phyloP scores from a whole-genome alignment of 2,329 filamentous ascomycete species.

The Neonectria magnoliae region DNA sequence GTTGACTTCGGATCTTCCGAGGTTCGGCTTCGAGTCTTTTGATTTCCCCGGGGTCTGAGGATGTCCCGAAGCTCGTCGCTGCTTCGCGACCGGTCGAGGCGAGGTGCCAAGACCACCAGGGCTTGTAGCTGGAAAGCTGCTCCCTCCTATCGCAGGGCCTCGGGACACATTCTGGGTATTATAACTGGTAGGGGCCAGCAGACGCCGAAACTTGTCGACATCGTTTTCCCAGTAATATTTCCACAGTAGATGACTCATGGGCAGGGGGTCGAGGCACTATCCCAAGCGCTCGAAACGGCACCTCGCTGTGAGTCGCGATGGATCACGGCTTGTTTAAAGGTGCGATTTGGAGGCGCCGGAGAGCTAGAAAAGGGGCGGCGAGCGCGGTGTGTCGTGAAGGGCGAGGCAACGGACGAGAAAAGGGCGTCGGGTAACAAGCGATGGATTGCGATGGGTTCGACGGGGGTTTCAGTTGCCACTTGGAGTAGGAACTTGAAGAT shows the following conservation, averaged over 20 bases:
- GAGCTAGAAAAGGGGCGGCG: conserved; percentile 25
- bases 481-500: conserved; percentile 20
- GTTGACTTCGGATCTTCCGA: conserved; percentile 78
- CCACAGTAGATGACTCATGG: conserved; percentile 98
- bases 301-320: conserved; percentile 88
- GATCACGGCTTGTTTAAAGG: conserved; percentile 96
- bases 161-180: conserved; percentile 64
- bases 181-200: conserved; percentile 78
- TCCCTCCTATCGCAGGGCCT: conserved; percentile 58
- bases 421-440: conserved; percentile 20
- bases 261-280: conserved; percentile 46
- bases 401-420: not conserved
- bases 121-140: conserved; percentile 49
- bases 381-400: conserved; percentile 7
- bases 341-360: conserved; percentile 55
- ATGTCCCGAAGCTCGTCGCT: conserved; percentile 63
- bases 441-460: conserved; percentile 28
- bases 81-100: conserved; percentile 59
- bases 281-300: conserved; percentile 68
- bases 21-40: conserved; percentile 55
- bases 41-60: conserved; percentile 54
- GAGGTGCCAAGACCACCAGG: conserved; percentile 58
- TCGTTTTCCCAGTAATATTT: conserved; percentile 97
- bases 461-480: conserved; percentile 38
- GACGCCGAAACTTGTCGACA: conserved; percentile 91